Percentiles rank a stretch among this genome's conserved stretches.
Evolutionary conservation across 202 grass and related monocot species (phyloP).

Genomic region (Carex sylvatica): DNA sequence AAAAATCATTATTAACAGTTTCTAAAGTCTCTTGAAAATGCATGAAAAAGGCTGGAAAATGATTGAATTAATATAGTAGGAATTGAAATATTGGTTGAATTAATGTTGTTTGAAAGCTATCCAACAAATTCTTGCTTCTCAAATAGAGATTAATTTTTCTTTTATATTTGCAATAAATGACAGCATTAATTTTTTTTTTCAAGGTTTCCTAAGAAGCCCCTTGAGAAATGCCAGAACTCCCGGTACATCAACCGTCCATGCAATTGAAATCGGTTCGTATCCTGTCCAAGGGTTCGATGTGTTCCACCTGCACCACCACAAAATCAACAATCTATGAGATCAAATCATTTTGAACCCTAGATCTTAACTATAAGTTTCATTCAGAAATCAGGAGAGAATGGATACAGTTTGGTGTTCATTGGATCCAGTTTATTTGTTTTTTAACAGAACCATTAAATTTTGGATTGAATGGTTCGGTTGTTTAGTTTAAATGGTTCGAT

Average conservation of each 20-base stretch:
- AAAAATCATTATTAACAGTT: neutral
- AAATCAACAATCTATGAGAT: neutral
- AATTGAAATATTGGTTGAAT: slow-evolving; percentile 9
- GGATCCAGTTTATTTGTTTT: too few relatives aligned
- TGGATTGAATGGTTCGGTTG: too few relatives aligned
- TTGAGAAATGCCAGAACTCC: slow-evolving; percentile 55
- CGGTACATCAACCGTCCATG: slow-evolving; percentile 75
- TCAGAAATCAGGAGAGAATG: too few relatives aligned
- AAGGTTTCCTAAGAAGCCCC: slow-evolving; percentile 46
- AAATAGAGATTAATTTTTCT: neutral
- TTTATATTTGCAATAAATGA: neutral
- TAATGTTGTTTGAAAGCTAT: slow-evolving; percentile 3
- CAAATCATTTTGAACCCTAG: neutral
- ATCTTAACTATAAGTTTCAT: neutral
- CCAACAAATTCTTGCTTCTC: neutral
- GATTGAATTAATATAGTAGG: neutral
- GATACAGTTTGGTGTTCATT: neutral
- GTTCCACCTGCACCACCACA: slow-evolving; percentile 52
- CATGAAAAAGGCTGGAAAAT: neutral
- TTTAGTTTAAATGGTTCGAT: too few relatives aligned
- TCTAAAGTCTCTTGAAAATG: neutral
- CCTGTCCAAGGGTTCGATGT: slow-evolving; percentile 60
- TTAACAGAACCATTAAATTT: too few relatives aligned
- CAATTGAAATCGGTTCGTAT: slow-evolving; percentile 60
- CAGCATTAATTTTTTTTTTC: slow-evolving; percentile 12